These are phyloP conservation scores for Phaeotremella fagi DNA, from an alignment of 768 basidiomycete genomes.

Conservation along the genomic window DNA sequence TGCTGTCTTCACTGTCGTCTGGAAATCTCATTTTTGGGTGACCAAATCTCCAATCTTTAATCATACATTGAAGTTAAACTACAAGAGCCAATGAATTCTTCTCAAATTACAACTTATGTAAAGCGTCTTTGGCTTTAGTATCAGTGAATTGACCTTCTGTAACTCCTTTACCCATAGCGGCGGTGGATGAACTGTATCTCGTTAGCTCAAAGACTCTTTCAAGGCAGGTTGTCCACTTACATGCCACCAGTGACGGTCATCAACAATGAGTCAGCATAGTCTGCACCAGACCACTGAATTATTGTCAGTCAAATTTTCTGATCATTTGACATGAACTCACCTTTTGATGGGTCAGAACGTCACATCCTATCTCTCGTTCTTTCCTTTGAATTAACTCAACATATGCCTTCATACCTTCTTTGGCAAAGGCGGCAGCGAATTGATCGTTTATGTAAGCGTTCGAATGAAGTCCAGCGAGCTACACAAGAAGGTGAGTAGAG, in stretches of 20 bases:
- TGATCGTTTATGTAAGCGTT: constrained; percentile 94
- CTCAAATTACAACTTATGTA: constrained; percentile 19
- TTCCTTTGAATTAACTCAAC: constrained; percentile 88
- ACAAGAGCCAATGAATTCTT: background rate
- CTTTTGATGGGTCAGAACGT: constrained; percentile 96
- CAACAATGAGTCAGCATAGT: constrained; percentile 83
- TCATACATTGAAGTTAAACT: too few species aligned
- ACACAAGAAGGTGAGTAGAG: constrained; percentile 9
- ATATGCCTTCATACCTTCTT: constrained; percentile 98
- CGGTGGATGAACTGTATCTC: constrained; percentile 65
- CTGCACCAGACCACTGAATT: constrained; percentile 84
- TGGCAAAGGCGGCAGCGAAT: constrained; percentile 81
- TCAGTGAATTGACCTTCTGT: constrained; percentile 76
- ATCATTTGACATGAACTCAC: constrained; percentile 50
- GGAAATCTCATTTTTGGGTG: too few species aligned
- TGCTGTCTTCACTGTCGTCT: too few species aligned
- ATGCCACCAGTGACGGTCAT: constrained; percentile 97
- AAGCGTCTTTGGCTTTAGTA: constrained; percentile 21
- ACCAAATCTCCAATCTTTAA: too few species aligned
- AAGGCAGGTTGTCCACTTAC: constrained; percentile 24
- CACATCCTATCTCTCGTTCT: constrained; percentile 88
- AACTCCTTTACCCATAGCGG: constrained; percentile 98
- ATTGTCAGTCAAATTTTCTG: constrained; percentile 9
- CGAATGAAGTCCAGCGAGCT: constrained; percentile 95
- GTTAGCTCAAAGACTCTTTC: background rate